Evolutionary conservation across 371 early-diverging fungal genomes (phyloP).

Genomic region (Circinella umbellata): DNA sequence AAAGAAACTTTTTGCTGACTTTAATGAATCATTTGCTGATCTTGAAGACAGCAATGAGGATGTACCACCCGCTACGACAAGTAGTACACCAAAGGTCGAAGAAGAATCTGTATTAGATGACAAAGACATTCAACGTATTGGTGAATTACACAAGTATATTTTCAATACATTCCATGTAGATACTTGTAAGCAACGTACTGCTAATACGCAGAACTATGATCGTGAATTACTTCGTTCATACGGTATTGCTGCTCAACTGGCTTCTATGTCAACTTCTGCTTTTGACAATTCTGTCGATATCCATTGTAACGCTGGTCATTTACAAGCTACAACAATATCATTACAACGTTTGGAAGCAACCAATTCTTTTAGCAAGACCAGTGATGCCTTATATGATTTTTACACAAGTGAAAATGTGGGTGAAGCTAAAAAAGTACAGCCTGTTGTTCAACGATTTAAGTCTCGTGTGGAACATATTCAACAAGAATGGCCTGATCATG

Average conservation of each 20-base stretch:
- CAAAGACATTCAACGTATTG: conserved; percentile 58
- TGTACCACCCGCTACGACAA: not conserved
- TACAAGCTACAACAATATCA: conserved; percentile 33
- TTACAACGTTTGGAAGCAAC: conserved; percentile 45
- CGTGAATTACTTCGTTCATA: conserved; percentile 42
- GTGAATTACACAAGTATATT: conserved; percentile 40
- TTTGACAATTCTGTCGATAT: conserved; percentile 32
- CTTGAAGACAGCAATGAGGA: conserved; percentile 37
- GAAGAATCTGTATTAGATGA: conserved; percentile 61
- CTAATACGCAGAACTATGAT: conserved; percentile 23
- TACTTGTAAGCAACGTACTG: conserved; percentile 16
- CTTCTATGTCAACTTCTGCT: conserved; percentile 39
- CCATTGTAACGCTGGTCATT: conserved; percentile 39
- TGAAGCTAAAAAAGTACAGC: conserved; percentile 73
- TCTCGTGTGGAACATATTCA: conserved; percentile 50
- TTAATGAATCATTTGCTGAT: conserved; percentile 62
- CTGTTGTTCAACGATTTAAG: conserved; percentile 71
- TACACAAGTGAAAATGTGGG: conserved; percentile 83
- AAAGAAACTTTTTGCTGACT: conserved; percentile 80
- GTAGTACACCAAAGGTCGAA: conserved; percentile 40
- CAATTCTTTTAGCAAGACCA: conserved; percentile 40
- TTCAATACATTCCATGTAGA: conserved; percentile 37
- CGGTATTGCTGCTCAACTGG: conserved; percentile 38
- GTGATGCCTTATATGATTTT: conserved; percentile 78
- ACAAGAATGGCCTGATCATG: conserved; percentile 91